Base-by-base conservation (phyloP, 768 basidiomycete genomes). In the Trametopsis cervina region DNA sequence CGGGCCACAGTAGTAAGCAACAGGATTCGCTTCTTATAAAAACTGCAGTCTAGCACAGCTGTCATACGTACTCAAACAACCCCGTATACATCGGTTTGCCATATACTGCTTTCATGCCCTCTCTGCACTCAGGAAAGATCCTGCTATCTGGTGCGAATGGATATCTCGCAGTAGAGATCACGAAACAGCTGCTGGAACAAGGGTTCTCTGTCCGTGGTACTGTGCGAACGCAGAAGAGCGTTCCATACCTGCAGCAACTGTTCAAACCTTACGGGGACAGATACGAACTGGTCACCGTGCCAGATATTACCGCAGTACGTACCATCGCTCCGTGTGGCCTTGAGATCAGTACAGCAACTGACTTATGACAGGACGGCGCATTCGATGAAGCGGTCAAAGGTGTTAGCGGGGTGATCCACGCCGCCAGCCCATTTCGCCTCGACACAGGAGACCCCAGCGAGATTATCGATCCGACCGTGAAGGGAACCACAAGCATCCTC, bases 401-500 rank as follows among this genome's bases (percentile, higher is more conserved):
- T 5, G 70, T 75, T 10, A 66, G 71, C 25, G 74, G 62, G 1
- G 63, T 78, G 44, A 54, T 56, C 26, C 71, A 73, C 52, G 59
- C 61, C 18, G 69, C 68, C 1, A 67, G 68, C 1, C 69, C 69
- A 0, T 58, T 69, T 47, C 57, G 57, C 40, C 45, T 62, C 4
- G 44, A 18, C 17, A 41, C 26, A 3, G 43, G 36, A 10, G 55
- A 60, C 12, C 55, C 57, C 9, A 27, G 51, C 21, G 81, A 85
- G 47, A 54, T 85, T 24, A 78, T 87, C 50, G 63, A 61, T n/a
- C 88, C 89, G 3, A 86, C 87, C 21, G 74, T 89, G 4, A 66
- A 77, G 2, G 87, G 88, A 1, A 89, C 87, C 0, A 55, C 76
- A 0, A 71, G 77, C 3, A 69, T 89, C 9, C 65, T 89, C 20